Evolutionary conservation across 1,139 yeast genomes (phyloP).

Genomic region (Candida dubliniensis): DNA sequence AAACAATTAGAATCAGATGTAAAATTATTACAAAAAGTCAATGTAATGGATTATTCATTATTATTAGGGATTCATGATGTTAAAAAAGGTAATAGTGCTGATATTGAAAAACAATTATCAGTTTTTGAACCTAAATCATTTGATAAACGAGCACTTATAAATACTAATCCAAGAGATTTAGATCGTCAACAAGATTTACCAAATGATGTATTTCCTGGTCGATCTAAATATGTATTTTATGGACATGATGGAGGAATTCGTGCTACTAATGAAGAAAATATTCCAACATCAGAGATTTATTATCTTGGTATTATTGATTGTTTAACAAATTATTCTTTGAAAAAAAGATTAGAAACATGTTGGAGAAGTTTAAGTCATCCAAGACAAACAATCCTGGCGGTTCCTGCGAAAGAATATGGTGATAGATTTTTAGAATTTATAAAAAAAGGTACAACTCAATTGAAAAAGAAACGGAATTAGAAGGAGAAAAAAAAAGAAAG

Average conservation of each 20-base stretch:
- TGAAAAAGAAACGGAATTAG: conserved; percentile 7
- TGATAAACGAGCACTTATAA: conserved; percentile 42
- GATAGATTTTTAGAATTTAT: conserved; percentile 79
- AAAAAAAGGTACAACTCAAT: conserved; percentile 32
- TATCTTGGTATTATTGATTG: conserved; percentile 95
- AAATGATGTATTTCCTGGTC: conserved; percentile 46
- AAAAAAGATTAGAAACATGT: conserved; percentile 81
- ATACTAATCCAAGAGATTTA: conserved; percentile 49
- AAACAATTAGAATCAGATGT: conserved; percentile 78
- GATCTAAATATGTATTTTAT: conserved; percentile 61
- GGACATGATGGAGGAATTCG: conserved; percentile 85
- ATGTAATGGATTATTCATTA: conserved; percentile 94
- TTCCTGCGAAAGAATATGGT: conserved; percentile 90
- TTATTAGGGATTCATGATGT: conserved; percentile 85
- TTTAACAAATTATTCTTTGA: conserved; percentile 76
- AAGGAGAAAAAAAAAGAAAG: not conserved
- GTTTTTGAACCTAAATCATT: conserved; percentile 50
- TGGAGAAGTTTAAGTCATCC: conserved; percentile 76
- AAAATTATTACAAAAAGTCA: conserved; percentile 62
- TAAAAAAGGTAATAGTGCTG: conserved; percentile 51
- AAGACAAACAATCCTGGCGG: conserved; percentile 74
- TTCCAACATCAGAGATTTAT: conserved; percentile 70
- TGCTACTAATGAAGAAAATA: conserved; percentile 65
- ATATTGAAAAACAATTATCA: conserved; percentile 38
- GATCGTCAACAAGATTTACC: conserved; percentile 46